phyloP scores from a whole-genome alignment of 768 basidiomycete species.

The Dendrothele bispora region DNA sequence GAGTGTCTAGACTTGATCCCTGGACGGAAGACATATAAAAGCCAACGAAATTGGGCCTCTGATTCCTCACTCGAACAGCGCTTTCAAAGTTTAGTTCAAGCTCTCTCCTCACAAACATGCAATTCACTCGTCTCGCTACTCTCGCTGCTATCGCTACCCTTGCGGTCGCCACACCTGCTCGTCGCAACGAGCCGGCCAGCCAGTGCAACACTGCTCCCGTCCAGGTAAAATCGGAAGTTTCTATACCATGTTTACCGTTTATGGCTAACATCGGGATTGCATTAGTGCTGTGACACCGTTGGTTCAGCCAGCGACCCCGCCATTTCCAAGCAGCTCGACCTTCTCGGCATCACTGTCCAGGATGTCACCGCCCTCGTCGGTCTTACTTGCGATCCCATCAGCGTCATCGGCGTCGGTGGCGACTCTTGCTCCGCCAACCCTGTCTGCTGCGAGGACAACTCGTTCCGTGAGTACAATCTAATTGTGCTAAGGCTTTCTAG shows the following conservation, averaged over 20 bases:
- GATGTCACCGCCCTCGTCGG: slow-evolving; percentile 6
- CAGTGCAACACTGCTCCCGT: slow-evolving; percentile 17
- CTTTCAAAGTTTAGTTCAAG: neutral
- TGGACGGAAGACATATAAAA: too few relatives aligned
- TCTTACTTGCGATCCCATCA: slow-evolving; percentile 3
- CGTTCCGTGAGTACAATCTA: neutral
- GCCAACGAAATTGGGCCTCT: too few relatives aligned
- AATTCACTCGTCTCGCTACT: slow-evolving; percentile 9
- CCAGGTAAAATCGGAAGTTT: too few relatives aligned
- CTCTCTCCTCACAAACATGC: slow-evolving; percentile 6
- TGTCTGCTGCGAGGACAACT: slow-evolving; percentile 4
- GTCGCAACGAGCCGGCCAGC: slow-evolving; percentile 10
- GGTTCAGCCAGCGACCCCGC: neutral
- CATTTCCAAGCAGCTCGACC: neutral
- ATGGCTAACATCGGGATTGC: too few relatives aligned
- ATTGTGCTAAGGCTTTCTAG: neutral
- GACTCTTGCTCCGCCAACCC: neutral
- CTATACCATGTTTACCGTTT: too few relatives aligned
- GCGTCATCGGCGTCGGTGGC: neutral
- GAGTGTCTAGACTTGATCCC: too few relatives aligned
- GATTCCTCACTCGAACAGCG: slow-evolving; percentile 3
- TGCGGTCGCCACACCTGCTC: slow-evolving; percentile 18
- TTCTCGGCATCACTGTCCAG: slow-evolving; percentile 1
- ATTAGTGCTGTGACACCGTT: slow-evolving; percentile 18
- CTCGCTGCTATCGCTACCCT: slow-evolving; percentile 14